Conservation (phyloP, 352 stramenopile genomes). For the Pythium sp. region DNA sequence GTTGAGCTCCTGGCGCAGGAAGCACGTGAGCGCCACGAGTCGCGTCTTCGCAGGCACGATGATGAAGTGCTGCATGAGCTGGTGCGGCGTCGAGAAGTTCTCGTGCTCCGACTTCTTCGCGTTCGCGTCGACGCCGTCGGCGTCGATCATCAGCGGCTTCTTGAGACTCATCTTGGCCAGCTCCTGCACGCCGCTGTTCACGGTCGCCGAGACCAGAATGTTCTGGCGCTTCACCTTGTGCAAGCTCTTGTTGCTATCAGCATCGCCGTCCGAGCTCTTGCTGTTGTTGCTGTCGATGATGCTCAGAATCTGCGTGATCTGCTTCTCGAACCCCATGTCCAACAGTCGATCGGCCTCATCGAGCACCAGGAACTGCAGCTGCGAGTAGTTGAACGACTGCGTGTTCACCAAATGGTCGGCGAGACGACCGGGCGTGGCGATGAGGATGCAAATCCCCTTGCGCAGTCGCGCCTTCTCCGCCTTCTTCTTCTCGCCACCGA, state of each 20-base stretch:
- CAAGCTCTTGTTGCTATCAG: constrained; percentile 17
- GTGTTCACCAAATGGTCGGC: constrained; percentile 96
- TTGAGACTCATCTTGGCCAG: constrained; percentile 82
- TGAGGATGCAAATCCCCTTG: constrained; percentile 95
- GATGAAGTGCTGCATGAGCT: constrained; percentile 96
- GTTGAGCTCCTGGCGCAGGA: constrained; percentile 81
- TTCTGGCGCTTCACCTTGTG: constrained; percentile 45
- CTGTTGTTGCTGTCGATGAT: constrained; percentile 93
- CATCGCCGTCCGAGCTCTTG: constrained; percentile 31
- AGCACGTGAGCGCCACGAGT: constrained; percentile 91
- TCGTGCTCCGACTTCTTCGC: constrained; percentile 28
- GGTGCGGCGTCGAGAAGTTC: constrained; percentile 87
- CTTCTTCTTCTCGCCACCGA: constrained; percentile 93
- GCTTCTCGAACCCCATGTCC: constrained; percentile 99
- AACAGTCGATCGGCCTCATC: constrained; percentile 99
- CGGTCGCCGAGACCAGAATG: constrained; percentile 85
- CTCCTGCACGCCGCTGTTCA: constrained; percentile 84
- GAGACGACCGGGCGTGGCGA: constrained; percentile 97
- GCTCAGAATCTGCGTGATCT: constrained; percentile 97
- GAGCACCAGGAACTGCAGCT: constrained; percentile 94
- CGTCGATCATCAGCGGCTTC: constrained; percentile 73
- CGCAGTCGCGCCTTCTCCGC: constrained; percentile 83
- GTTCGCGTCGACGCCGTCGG: constrained; percentile 37
- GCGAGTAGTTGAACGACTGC: constrained; percentile 86
- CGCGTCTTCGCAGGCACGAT: constrained; percentile 93